Evolutionary conservation across 2,329 filamentous ascomycete genomes (phyloP).

Genomic region (Elsinoe necatrix): DNA sequence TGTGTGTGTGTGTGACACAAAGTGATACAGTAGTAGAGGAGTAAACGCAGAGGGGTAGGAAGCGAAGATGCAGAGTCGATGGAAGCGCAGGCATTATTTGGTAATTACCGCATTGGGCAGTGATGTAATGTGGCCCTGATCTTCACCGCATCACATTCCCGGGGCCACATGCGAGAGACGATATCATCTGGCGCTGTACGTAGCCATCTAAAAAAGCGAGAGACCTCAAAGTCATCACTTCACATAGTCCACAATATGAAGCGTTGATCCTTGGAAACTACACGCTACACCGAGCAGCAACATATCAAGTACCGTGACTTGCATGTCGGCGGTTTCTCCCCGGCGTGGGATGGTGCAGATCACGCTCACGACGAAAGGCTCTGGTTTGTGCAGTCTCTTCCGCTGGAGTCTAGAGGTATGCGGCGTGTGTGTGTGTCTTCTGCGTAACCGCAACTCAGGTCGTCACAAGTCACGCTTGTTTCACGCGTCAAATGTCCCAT

Average conservation of each 20-base stretch:
- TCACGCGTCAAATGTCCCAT: background rate
- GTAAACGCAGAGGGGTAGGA: background rate
- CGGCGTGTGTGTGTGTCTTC: too few species aligned
- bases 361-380: background rate
- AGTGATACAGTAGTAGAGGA: background rate
- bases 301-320: background rate
- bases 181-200: too few species aligned
- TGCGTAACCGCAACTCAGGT: too few species aligned
- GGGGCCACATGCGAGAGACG: too few species aligned
- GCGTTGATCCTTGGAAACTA: too few species aligned
- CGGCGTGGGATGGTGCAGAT: background rate
- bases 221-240: too few species aligned
- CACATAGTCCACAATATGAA: too few species aligned
- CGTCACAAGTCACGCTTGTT: background rate
- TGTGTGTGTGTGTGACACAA: too few species aligned
- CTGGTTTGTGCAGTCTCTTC: too few species aligned
- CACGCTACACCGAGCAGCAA: too few species aligned
- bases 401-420: too few species aligned
- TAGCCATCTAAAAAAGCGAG: too few species aligned
- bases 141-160: background rate
- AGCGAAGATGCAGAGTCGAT: background rate
- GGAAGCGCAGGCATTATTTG: constrained; percentile 2
- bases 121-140: constrained; percentile 12
- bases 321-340: background rate
- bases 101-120: constrained; percentile 11